phyloP scores from a whole-genome alignment of 768 basidiomycete species.

The Daedaleopsis nitida region DNA sequence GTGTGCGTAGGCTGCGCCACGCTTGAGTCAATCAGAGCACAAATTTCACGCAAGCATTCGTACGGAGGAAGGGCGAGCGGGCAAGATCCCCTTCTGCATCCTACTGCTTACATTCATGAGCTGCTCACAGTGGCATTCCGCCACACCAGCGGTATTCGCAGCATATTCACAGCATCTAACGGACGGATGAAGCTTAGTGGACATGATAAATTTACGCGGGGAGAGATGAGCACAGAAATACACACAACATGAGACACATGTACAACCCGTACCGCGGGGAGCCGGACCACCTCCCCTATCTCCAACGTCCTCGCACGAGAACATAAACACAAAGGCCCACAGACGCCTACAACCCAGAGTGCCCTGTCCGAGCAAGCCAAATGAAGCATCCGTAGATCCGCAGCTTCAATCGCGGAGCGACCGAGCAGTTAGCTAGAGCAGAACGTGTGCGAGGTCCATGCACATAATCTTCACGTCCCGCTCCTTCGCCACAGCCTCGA shows the following conservation, averaged over 20 bases:
- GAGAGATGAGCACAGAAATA: neutral
- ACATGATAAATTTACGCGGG: neutral
- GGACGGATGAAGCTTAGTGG: neutral
- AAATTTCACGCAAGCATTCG: too few relatives aligned
- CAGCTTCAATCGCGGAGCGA: neutral
- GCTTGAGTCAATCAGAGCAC: too few relatives aligned
- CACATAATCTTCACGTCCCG: slow-evolving; percentile 73
- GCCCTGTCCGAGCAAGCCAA: neutral
- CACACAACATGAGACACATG: neutral
- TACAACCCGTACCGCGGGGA: neutral
- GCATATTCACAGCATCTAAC: too few relatives aligned
- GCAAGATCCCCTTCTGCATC: too few relatives aligned
- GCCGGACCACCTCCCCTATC: neutral
- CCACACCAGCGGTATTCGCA: too few relatives aligned
- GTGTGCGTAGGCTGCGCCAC: too few relatives aligned
- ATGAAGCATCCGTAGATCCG: neutral
- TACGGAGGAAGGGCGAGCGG: too few relatives aligned
- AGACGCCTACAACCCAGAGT: slow-evolving; percentile 17
- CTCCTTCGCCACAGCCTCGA: slow-evolving; percentile 66
- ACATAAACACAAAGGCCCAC: neutral
- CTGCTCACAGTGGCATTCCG: too few relatives aligned
- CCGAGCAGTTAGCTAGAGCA: slow-evolving; percentile 35
- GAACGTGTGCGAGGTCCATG: slow-evolving; percentile 60
- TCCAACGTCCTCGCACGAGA: neutral
- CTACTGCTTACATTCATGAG: too few relatives aligned